Base-by-base conservation (phyloP, 805 yeast genomes). In the Teunomyces funiuensis region DNA sequence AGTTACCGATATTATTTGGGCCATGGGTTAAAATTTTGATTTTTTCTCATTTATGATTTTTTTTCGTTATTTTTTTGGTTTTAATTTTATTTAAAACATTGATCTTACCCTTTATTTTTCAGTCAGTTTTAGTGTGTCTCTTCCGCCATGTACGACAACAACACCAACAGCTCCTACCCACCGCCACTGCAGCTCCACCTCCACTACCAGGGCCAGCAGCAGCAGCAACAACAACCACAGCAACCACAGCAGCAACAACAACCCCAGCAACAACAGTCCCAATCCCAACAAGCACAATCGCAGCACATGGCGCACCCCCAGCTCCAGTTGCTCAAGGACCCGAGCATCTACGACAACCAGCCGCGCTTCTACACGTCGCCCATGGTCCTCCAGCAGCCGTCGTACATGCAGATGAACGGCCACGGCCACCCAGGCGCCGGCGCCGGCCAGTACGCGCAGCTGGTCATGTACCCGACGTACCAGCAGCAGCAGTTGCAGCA, bases 381-480 rank as follows among this genome's bases (percentile, higher is more conserved):
- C 10, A 47, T 57, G 52, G 52, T 57, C 9, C 50, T 58, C 17
- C 62, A 57, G 42, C 60, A 53, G 41, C 57, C 58, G 7, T 36
- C 41, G 26, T 47, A 50, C 45, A 42, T 43, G 11, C 37, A 34
- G 28, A 31, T 31, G 34, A 31, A 31, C 25, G 34, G 34, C 16
- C 34, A 31, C 25, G 34, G 34, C 16, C 34, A 36, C 23, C 39
- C 31, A 25, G 39, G 23, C 4, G 16, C 39, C 2, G n/a, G 20
- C 22, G 29, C 31, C 33, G 22, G 25, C 26, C 39, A 36, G 31
- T 44, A 25, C 41, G 27, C 22, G 28, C 41, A 37, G 41, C 39
- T 23, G 36, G 36, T 36, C 5, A 30, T 31, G 15, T 36, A 42
- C 14, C 47, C 44, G 33, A 41, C 39, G 11, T 44, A 46, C 28